Conservation (phyloP, 306 rosid genomes). For the Cucurbita ficifolia region DNA sequence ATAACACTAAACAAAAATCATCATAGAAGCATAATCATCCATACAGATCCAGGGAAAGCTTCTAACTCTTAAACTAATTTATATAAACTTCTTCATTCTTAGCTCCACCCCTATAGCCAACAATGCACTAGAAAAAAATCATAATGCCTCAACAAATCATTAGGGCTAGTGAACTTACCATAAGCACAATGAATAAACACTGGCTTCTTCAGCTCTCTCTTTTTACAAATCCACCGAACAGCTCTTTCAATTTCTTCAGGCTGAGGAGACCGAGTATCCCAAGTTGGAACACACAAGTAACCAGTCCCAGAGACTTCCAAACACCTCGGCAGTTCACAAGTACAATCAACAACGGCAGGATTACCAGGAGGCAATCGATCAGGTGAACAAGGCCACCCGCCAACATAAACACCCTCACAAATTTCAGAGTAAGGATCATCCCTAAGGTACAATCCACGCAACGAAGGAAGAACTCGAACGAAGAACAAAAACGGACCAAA, state of each 20-base stretch:
- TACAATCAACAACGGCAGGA: constrained; percentile 77
- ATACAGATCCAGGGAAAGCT: not conserved
- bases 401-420: constrained; percentile 58
- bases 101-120: too few relatives aligned
- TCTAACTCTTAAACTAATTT: not conserved
- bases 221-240: constrained; percentile 61
- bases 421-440: constrained; percentile 49
- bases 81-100: too few relatives aligned
- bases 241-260: constrained; percentile 55
- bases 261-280: constrained; percentile 78
- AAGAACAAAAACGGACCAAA: constrained; percentile 71
- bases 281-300: constrained; percentile 64
- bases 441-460: constrained; percentile 41
- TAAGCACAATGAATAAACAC: constrained; percentile 85
- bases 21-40: not conserved
- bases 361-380: constrained; percentile 64
- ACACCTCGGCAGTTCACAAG: constrained; percentile 68
- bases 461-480: constrained; percentile 42
- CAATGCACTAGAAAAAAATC: not conserved
- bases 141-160: not conserved
- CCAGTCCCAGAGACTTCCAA: constrained; percentile 27
- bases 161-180: constrained; percentile 20
- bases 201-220: constrained; percentile 53
- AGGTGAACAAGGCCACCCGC: constrained; percentile 75
- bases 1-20: not conserved